Evolutionary conservation across 352 stramenopile genomes (phyloP), one percentile per base, ranked within the genome.

Genomic region (Globisporangium ultimum): DNA sequence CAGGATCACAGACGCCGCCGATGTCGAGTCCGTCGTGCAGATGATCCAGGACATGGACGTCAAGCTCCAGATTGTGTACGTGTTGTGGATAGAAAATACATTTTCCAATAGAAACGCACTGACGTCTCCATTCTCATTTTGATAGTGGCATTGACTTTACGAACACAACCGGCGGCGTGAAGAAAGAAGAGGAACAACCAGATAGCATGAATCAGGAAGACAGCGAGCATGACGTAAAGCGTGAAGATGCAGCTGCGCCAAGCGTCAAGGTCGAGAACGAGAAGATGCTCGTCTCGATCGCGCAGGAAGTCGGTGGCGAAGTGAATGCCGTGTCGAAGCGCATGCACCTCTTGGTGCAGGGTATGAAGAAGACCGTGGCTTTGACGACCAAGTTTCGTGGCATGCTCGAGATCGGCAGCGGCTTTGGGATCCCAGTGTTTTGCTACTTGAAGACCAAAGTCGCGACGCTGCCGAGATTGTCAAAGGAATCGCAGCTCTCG

Each of bases 271-370:
- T 47, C 2, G 82, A 93, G 60, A 93, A 93, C 52, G 84, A 93
- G 58, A 93, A 93, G 58, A 91, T 91, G 80, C 78, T 93, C 7
- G 78, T 91, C 10, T 91, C 80, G 12, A 89, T 93, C 10, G 84
- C 80, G 2, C 69, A 74, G 3, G 80, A 89, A 68, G 80, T 93
- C 4, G 61, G 63, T 13, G 84, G 84, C 12, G 76, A 91, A 32
- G 78, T 93, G 36, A 68, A 63, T 45, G 89, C 81, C 18, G 82
- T 88, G 18, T 82, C 74, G 38, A 84, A 87, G 58, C 73, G 79
- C 4, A 88, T 91, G 75, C 77, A 93, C 20, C 59, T 91, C 41
- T 60, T 93, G 20, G 74, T 76, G 6, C 84, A 92, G 51, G 79
- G 84, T 36, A 90, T 89, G 75, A 91, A 89, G 59, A 88, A 87